phyloP scores from a whole-genome alignment of 257 asterid species.

The Solanum corneliomulleri region DNA sequence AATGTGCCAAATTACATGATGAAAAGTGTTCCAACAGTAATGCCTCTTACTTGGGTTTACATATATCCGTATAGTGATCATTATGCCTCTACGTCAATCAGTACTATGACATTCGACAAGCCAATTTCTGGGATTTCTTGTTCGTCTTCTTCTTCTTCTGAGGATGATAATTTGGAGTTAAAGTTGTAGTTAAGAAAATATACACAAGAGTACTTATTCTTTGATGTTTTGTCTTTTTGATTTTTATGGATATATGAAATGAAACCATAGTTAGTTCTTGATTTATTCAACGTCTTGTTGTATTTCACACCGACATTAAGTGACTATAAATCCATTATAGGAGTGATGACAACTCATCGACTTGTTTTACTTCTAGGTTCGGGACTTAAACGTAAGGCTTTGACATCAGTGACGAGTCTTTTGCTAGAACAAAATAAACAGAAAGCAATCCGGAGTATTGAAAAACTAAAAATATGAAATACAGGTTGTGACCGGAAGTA shows the following conservation, averaged over 20 bases:
- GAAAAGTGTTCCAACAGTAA: background rate
- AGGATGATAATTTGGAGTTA: background rate
- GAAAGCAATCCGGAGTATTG: accelerated
- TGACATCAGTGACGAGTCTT: background rate
- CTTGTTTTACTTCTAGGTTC: background rate
- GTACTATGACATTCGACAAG: background rate
- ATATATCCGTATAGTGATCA: background rate
- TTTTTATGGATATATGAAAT: background rate
- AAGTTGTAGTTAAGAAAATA: background rate
- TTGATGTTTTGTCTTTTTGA: background rate
- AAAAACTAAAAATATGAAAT: background rate
- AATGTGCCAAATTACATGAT: background rate
- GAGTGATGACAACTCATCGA: background rate
- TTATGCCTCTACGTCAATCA: background rate
- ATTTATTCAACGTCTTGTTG: background rate
- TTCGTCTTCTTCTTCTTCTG: background rate
- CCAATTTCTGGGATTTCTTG: background rate
- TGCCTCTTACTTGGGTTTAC: background rate
- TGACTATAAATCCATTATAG: too few relatives aligned
- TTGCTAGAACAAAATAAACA: too few relatives aligned
- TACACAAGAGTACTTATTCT: background rate
- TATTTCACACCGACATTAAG: background rate
- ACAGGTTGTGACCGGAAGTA: too few relatives aligned
- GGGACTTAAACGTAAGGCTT: background rate
- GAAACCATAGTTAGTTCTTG: background rate